phyloP scores from a whole-genome alignment of 225 moss, liverwort and hornwort genomes.

The Physcomitrellopsis africana region DNA sequence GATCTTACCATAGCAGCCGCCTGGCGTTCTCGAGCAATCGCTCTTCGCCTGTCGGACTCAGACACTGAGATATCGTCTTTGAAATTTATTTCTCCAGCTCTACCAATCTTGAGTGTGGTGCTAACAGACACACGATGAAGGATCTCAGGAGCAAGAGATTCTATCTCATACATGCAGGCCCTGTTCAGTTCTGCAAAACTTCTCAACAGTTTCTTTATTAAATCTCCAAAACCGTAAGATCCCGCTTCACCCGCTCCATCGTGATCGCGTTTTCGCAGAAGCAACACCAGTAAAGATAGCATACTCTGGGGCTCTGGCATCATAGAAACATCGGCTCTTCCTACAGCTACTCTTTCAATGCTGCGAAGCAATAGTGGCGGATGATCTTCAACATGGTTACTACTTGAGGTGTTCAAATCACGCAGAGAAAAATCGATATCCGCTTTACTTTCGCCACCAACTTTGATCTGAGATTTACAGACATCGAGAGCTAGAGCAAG shows the following conservation, averaged over 20 bases:
- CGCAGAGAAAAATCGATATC: conserved; percentile 27
- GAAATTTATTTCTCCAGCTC: conserved; percentile 41
- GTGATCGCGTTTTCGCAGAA: conserved; percentile 52
- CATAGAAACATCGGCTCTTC: conserved; percentile 47
- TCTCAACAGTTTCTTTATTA: conserved; percentile 67
- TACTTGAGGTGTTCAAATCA: conserved; percentile 31
- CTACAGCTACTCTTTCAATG: conserved; percentile 54
- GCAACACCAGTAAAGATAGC: conserved; percentile 75
- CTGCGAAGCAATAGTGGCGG: conserved; percentile 64
- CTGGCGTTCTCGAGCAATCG: conserved; percentile 79
- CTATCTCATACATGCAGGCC: conserved; percentile 85
- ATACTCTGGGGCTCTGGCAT: conserved; percentile 68
- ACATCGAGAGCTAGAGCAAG: conserved; percentile 86
- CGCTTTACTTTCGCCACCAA: conserved; percentile 30
- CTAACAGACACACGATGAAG: conserved; percentile 66
- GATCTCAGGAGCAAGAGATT: conserved; percentile 81
- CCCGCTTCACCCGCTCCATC: conserved; percentile 57
- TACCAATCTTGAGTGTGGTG: conserved; percentile 30
- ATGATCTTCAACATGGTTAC: conserved; percentile 41
- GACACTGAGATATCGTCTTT: conserved; percentile 64
- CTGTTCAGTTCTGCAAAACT: conserved; percentile 70
- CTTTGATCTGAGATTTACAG: conserved; percentile 43
- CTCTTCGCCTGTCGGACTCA: conserved; percentile 72
- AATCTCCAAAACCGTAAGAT: conserved; percentile 62
- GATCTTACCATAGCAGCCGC: conserved; percentile 75